phyloP scores from a whole-genome alignment of 2,329 filamentous ascomycete species.

The Mycosphaerelloides madeirae region DNA sequence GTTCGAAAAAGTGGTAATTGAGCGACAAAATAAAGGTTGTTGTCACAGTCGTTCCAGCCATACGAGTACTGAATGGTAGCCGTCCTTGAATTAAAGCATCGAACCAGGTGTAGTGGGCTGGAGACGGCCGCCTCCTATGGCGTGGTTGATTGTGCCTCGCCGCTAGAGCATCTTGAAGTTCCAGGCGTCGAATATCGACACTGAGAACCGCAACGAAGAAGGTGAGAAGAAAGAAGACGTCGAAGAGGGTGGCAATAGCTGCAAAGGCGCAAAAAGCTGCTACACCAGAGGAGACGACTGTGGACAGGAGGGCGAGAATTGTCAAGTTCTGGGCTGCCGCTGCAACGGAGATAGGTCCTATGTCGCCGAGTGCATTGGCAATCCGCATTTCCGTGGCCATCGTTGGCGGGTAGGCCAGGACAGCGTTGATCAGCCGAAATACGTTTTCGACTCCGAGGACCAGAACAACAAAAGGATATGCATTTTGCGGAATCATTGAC shows the following conservation, averaged over 20 bases:
- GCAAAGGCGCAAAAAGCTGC: conserved; percentile 73
- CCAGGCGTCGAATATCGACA: conserved; percentile 70
- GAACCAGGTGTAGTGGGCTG: conserved; percentile 50
- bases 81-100: conserved; percentile 61
- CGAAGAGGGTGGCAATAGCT: conserved; percentile 68
- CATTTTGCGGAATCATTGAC: conserved; percentile 66
- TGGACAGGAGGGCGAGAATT: conserved; percentile 62
- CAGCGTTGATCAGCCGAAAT: conserved; percentile 71
- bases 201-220: conserved; percentile 77
- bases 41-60: conserved; percentile 70
- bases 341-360: conserved; percentile 63
- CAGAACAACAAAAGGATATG: conserved; percentile 72
- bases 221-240: conserved; percentile 72
- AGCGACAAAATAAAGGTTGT: conserved; percentile 67
- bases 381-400: conserved; percentile 65
- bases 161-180: conserved; percentile 67
- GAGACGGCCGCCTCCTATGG: conserved; percentile 20
- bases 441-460: conserved; percentile 71
- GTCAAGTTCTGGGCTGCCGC: conserved; percentile 65
- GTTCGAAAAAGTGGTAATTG: conserved; percentile 73
- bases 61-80: conserved; percentile 64
- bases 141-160: conserved; percentile 27
- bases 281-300: conserved; percentile 63
- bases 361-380: conserved; percentile 68
- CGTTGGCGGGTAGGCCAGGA: conserved; percentile 66